These are phyloP conservation scores for Bertia moriformis DNA, from an alignment of 2,329 filamentous ascomycete species.

Conservation along the genomic window DNA sequence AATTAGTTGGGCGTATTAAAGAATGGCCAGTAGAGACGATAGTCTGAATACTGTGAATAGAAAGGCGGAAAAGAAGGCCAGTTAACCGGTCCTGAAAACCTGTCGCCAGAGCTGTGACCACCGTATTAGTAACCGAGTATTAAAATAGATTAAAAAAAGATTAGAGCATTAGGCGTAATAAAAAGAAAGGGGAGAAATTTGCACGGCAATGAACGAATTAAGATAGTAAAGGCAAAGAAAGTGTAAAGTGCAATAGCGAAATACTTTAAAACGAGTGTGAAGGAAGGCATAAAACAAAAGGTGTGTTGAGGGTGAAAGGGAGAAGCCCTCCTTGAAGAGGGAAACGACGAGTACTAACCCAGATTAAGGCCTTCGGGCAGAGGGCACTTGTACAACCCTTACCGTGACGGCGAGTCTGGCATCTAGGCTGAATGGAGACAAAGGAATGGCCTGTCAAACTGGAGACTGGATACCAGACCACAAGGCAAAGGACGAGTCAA, in stretches of 20 bases:
- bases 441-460: conserved; percentile 1
- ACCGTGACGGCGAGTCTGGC: conserved; percentile 1
- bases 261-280: background rate
- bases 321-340: background rate
- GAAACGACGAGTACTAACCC: background rate
- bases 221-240: no score
- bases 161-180: no score
- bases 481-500: background rate
- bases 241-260: background rate
- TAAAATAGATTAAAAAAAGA: background rate
- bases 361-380: conserved; percentile 1
- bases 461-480: background rate
- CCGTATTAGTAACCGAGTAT: no score
- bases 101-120: background rate
- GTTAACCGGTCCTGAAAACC: no score
- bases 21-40: background rate
- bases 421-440: background rate
- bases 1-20: background rate
- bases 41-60: background rate
- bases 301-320: background rate
- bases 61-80: background rate
- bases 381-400: conserved; percentile 1
- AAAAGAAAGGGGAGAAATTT: conserved; percentile 1
- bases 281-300: background rate
- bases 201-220: no score